Percentiles rank a stretch among this genome's conserved stretches.
Evolutionary conservation across 2,329 filamentous ascomycete species (phyloP).

Genomic region (Aspergillus nomiae): DNA sequence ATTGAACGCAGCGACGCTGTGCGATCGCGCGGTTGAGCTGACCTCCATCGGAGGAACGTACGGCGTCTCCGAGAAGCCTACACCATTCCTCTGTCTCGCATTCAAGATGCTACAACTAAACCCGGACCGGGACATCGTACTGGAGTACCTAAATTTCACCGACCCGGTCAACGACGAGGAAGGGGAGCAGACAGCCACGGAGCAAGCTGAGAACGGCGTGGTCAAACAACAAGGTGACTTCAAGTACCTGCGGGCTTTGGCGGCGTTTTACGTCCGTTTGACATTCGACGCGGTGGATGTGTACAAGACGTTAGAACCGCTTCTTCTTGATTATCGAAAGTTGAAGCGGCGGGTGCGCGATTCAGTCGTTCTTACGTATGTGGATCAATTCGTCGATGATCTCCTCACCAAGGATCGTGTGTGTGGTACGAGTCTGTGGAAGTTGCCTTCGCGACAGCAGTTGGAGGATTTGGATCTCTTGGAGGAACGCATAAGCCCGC

Average conservation of each 20-base stretch:
- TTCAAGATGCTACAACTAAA: conserved; percentile 93
- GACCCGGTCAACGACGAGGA: conserved; percentile 64
- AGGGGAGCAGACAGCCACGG: conserved; percentile 24
- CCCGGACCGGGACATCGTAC: conserved; percentile 75
- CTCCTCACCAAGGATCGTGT: conserved; percentile 84
- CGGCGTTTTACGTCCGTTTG: conserved; percentile 89
- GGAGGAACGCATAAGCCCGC: conserved; percentile 79
- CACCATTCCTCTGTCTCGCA: conserved; percentile 85
- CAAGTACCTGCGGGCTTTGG: conserved; percentile 83
- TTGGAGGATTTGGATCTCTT: conserved; percentile 87
- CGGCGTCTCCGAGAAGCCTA: conserved; percentile 79
- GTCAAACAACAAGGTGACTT: conserved; percentile 49
- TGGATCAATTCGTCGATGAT: conserved; percentile 95
- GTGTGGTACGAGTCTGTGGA: conserved; percentile 89
- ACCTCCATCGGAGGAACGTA: conserved; percentile 85
- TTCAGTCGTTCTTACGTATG: conserved; percentile 73
- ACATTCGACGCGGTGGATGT: conserved; percentile 82
- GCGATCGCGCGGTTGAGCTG: conserved; percentile 86
- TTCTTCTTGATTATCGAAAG: conserved; percentile 80
- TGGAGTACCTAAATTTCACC: conserved; percentile 76
- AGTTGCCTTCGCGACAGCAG: conserved; percentile 78
- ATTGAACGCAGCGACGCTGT: conserved; percentile 76
- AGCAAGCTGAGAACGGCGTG: conserved; percentile 29
- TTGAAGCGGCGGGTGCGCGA: conserved; percentile 73
- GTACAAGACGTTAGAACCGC: conserved; percentile 77